A percentile compares a stretch with the other conserved stretches of the same genome.
Evolutionary conservation across 2,329 filamentous ascomycete genomes (phyloP).

Genomic region (Metarhizium brunneum): DNA sequence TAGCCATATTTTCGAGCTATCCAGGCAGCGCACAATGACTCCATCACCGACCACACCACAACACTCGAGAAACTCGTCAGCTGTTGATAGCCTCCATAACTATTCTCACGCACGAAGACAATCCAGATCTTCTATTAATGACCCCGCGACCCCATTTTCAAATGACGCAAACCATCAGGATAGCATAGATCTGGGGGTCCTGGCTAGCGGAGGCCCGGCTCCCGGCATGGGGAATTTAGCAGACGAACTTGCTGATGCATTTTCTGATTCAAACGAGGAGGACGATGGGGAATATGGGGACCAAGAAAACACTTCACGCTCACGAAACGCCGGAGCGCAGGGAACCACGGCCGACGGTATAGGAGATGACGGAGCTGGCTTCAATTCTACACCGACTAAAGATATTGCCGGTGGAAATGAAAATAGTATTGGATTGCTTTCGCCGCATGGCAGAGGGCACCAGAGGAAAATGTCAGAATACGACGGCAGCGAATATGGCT

Average conservation of each 20-base stretch:
- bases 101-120: constrained; percentile 38
- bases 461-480: constrained; percentile 48
- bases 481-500: constrained; percentile 67
- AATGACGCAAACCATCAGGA: constrained; percentile 41
- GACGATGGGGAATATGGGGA: constrained; percentile 46
- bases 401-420: constrained; percentile 23
- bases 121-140: constrained; percentile 42
- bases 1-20: not conserved
- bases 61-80: constrained; percentile 50
- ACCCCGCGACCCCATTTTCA: constrained; percentile 38
- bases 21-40: constrained; percentile 3
- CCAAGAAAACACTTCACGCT: not conserved
- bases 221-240: constrained; percentile 65
- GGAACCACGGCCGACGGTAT: not conserved
- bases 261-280: constrained; percentile 56
- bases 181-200: constrained; percentile 34
- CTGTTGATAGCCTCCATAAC: constrained; percentile 37
- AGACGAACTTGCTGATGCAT: constrained; percentile 69
- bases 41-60: constrained; percentile 33
- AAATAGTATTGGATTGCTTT: constrained; percentile 35
- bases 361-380: constrained; percentile 4
- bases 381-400: constrained; percentile 18
- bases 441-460: constrained; percentile 34
- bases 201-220: constrained; percentile 30
- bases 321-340: not conserved